These are phyloP conservation scores for Zygosaccharomyces sapae DNA, from an alignment of 1,139 yeast genomes.

Conservation along the genomic window DNA sequence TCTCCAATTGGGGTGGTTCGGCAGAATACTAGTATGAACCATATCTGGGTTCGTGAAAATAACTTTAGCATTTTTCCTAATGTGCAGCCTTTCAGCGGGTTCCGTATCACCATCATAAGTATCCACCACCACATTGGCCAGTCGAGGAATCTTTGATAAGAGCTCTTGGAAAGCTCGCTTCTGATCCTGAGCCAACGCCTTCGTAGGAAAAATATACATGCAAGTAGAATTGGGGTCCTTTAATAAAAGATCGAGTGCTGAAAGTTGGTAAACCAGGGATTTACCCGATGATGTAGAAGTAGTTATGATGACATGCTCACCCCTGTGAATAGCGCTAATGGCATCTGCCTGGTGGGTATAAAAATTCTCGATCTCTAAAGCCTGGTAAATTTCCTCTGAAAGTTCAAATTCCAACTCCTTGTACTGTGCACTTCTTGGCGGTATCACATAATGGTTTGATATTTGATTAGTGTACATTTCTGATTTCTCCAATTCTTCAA, in stretches of 20 bases:
- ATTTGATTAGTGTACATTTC: constrained; percentile 61
- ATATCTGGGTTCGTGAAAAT: constrained; percentile 94
- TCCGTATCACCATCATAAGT: constrained; percentile 95
- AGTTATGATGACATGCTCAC: constrained; percentile 71
- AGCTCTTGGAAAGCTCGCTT: constrained; percentile 66
- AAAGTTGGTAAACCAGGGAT: constrained; percentile 83
- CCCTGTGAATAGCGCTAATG: constrained; percentile 49
- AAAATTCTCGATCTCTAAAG: constrained; percentile 49
- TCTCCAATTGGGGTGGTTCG: constrained; percentile 70
- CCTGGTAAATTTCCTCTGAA: constrained; percentile 45
- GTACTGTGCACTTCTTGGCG: constrained; percentile 45
- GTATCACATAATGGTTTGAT: constrained; percentile 42
- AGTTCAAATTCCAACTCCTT: constrained; percentile 41
- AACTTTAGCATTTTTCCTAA: constrained; percentile 64
- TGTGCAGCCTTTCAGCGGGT: constrained; percentile 44
- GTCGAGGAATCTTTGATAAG: constrained; percentile 44
- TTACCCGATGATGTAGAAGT: constrained; percentile 96
- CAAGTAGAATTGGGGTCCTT: constrained; percentile 61
- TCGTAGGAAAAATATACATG: constrained; percentile 88
- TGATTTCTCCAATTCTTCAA: constrained; percentile 43
- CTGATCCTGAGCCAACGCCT: constrained; percentile 96
- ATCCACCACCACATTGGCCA: constrained; percentile 44
- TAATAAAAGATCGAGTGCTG: constrained; percentile 56
- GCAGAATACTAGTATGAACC: constrained; percentile 78
- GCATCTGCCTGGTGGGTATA: constrained; percentile 84